These are phyloP conservation scores for Pythium diclinum DNA, from an alignment of 352 stramenopile genomes.

Conservation along the genomic window DNA sequence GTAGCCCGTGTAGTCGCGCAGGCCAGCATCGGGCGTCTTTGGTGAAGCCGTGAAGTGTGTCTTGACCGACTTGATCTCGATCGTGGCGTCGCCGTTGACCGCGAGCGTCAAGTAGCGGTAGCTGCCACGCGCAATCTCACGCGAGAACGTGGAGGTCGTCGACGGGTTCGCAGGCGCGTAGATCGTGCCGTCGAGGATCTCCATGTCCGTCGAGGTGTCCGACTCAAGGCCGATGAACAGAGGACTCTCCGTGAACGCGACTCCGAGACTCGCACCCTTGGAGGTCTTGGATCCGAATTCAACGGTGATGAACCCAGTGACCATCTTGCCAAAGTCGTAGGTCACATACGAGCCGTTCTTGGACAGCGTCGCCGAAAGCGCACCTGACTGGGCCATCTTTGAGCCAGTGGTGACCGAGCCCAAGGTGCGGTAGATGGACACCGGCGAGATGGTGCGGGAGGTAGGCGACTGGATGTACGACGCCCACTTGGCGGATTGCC, in stretches of 20 bases:
- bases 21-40: slow-evolving; percentile 25
- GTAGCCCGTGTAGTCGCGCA: slow-evolving; percentile 40
- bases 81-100: slow-evolving; percentile 12
- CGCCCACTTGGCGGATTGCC: background rate
- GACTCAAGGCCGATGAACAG: slow-evolving; percentile 35
- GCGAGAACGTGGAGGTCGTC: slow-evolving; percentile 33
- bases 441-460: background rate
- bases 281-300: slow-evolving; percentile 27
- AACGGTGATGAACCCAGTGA: slow-evolving; percentile 31
- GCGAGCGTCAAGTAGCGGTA: slow-evolving; percentile 38
- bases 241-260: slow-evolving; percentile 34
- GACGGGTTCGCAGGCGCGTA: slow-evolving; percentile 28
- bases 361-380: slow-evolving; percentile 22
- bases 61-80: slow-evolving; percentile 30
- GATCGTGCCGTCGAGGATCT: slow-evolving; percentile 36
- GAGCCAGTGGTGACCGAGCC: background rate
- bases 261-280: slow-evolving; percentile 24
- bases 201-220: slow-evolving; percentile 36
- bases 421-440: background rate
- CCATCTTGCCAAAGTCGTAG: slow-evolving; percentile 38
- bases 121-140: slow-evolving; percentile 32
- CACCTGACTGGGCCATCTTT: background rate
- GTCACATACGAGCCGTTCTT: slow-evolving; percentile 35
- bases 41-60: slow-evolving; percentile 37
- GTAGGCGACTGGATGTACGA: slow-evolving; percentile 7